A percentile compares a stretch with the other conserved stretches of the same genome.
Evolutionary conservation across 2,329 filamentous ascomycete species (phyloP).

Genomic region (Trichoderma sp.): DNA sequence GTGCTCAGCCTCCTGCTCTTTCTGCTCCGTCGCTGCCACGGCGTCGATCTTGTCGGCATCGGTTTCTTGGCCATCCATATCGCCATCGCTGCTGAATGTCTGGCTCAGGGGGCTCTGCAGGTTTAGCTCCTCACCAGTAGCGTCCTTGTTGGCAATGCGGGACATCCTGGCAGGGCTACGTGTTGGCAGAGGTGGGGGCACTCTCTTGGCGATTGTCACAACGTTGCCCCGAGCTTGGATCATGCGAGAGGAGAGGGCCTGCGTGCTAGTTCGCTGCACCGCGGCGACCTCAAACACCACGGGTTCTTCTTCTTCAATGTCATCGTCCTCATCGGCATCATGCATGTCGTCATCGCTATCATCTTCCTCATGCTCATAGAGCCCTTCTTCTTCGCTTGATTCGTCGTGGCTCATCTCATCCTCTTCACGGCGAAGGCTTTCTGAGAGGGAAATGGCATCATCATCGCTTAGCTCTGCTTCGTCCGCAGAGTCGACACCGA

Average conservation of each 20-base stretch:
- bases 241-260: constrained; percentile 63
- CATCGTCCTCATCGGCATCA: constrained; percentile 48
- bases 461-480: constrained; percentile 25
- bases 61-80: constrained; percentile 26
- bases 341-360: constrained; percentile 28
- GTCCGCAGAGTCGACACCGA: constrained; percentile 27
- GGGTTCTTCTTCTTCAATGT: constrained; percentile 61
- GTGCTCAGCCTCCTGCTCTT: not conserved
- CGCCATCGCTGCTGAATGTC: constrained; percentile 45
- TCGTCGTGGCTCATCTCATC: constrained; percentile 29
- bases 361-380: constrained; percentile 25
- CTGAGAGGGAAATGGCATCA: not conserved
- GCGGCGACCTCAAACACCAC: constrained; percentile 69
- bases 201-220: constrained; percentile 80
- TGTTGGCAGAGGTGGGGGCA: constrained; percentile 74
- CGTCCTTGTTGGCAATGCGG: constrained; percentile 47
- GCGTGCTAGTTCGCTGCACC: constrained; percentile 54
- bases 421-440: constrained; percentile 25
- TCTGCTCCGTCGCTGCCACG: not conserved
- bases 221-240: constrained; percentile 74
- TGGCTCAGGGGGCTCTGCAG: constrained; percentile 52
- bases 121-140: constrained; percentile 62
- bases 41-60: not conserved
- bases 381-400: constrained; percentile 23
- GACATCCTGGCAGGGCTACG: constrained; percentile 70